Evolutionary conservation across 148 eudicot genomes (phyloP), one percentile per base, ranked within the genome.

Genomic region (Cornus kousa): DNA sequence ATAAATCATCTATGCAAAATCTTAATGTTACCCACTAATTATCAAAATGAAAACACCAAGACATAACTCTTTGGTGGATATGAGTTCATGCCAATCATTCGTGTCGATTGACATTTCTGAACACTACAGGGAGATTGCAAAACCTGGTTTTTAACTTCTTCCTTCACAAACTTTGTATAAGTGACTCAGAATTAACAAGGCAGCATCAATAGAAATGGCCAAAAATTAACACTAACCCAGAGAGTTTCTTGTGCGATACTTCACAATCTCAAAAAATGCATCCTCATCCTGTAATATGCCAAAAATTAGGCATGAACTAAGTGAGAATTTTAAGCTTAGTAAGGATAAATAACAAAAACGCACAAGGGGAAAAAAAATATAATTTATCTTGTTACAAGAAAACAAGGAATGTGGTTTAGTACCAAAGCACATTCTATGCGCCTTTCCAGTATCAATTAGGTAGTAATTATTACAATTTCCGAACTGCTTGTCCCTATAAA

Each of bases 201-300:
- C 90, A 70, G 94, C 97, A 70, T 94, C 83, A 50, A 90, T 94
- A 17, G 82, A 90, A 23, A 90, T 88, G 68, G 92, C 97, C 32
- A 92, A 87, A 3, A n/a, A n/a, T n/a, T n/a, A 92, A 90, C 9
- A 94, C 97, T 71, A 92, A 79, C 68, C 90, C 97, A 1, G 98
- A 93, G 35, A 95, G 97, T 74, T 91, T 93, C 90, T 95, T 95
- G 88, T 95, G 98, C 9, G 97, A 90, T 55, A 78, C 85, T 17
- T 97, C 97, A 70, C 93, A 93, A 77, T 95, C 98, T 35, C 84
- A 80, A 91, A 95, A 87, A 95, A 90, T 68, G 93, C 95, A 53
- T 93, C 97, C 86, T 95, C 99, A 79, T 93, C 97, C 98, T 93
- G 91, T 80, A 80, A 87, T 5, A 76, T 64, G 80, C 20, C 35